phyloP scores from a whole-genome alignment of 140 eudicot genomes.

The Oenanthe javanica region DNA sequence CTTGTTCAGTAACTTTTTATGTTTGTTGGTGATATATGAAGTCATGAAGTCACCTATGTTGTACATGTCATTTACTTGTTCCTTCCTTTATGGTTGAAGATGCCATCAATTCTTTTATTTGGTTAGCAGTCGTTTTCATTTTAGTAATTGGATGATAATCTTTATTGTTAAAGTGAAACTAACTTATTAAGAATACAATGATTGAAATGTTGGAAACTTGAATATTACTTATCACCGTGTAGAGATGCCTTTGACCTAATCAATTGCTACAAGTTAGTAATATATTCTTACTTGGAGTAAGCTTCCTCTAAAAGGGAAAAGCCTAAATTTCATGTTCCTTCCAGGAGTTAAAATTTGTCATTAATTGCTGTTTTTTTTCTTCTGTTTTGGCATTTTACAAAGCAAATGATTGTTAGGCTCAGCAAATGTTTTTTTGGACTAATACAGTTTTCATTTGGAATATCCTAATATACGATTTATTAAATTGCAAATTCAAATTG shows the following conservation, averaged over 20 bases:
- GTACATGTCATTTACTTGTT: neutral
- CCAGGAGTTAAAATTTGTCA: neutral
- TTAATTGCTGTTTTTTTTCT: neutral
- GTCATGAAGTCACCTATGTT: slow-evolving; percentile 3
- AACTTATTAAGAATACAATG: slow-evolving; percentile 18
- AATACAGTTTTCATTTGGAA: neutral
- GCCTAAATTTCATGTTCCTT: slow-evolving; percentile 24
- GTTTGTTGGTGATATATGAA: neutral
- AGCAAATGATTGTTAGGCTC: neutral
- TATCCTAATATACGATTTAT: neutral
- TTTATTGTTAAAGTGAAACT: slow-evolving; percentile 18
- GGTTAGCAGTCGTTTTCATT: slow-evolving; percentile 24
- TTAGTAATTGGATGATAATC: slow-evolving; percentile 13
- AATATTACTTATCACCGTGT: too few species aligned
- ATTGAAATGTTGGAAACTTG: neutral
- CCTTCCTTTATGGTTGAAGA: slow-evolving; percentile 22
- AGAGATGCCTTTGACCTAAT: slow-evolving; percentile 7
- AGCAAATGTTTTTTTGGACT: neutral
- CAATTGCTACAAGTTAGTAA: slow-evolving; percentile 1
- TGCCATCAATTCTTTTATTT: slow-evolving; percentile 25
- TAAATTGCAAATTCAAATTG: neutral
- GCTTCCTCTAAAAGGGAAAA: slow-evolving; percentile 14
- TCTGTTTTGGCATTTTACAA: neutral
- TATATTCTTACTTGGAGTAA: slow-evolving; percentile 4
- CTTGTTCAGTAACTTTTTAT: neutral